Percentiles rank a stretch among this genome's conserved stretches.
phyloP scores from a whole-genome alignment of 768 basidiomycete species.

The Lenzites betulinus region DNA sequence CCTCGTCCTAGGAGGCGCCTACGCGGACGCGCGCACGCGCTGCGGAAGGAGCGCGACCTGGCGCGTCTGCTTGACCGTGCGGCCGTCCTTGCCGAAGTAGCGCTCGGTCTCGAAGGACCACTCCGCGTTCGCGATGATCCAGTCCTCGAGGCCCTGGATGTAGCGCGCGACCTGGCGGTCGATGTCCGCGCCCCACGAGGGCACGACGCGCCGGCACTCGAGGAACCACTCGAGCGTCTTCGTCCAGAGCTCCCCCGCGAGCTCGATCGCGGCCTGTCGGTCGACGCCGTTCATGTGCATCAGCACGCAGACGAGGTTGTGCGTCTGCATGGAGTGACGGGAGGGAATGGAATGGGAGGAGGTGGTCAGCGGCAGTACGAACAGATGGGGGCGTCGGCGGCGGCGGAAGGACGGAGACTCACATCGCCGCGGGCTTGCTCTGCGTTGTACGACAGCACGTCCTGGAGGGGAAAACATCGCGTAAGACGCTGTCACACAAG shows the following conservation, averaged over 20 bases:
- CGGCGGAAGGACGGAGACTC: neutral
- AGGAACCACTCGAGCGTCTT: slow-evolving; percentile 69
- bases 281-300: slow-evolving; percentile 60
- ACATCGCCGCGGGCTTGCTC: slow-evolving; percentile 64
- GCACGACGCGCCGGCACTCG: slow-evolving; percentile 46
- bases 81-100: slow-evolving; percentile 66
- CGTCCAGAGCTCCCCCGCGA: slow-evolving; percentile 66
- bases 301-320: slow-evolving; percentile 74
- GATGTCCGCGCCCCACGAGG: slow-evolving; percentile 67
- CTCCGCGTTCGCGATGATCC: slow-evolving; percentile 72
- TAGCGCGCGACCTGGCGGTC: slow-evolving; percentile 64
- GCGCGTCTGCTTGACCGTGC: slow-evolving; percentile 51
- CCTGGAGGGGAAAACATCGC: slow-evolving; percentile 40
- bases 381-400: neutral
- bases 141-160: slow-evolving; percentile 65
- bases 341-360: too few relatives aligned
- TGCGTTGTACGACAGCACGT: slow-evolving; percentile 75
- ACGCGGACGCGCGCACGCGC: slow-evolving; percentile 10
- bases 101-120: slow-evolving; percentile 77
- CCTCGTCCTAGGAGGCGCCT: neutral
- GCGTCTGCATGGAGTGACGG: slow-evolving; percentile 40
- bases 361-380: too few relatives aligned
- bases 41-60: slow-evolving; percentile 53
- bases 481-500: slow-evolving; percentile 7
- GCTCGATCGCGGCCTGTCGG: slow-evolving; percentile 64